Evolutionary conservation across 2,329 filamentous ascomycete species (phyloP).

Genomic region (Didymella lethalis): DNA sequence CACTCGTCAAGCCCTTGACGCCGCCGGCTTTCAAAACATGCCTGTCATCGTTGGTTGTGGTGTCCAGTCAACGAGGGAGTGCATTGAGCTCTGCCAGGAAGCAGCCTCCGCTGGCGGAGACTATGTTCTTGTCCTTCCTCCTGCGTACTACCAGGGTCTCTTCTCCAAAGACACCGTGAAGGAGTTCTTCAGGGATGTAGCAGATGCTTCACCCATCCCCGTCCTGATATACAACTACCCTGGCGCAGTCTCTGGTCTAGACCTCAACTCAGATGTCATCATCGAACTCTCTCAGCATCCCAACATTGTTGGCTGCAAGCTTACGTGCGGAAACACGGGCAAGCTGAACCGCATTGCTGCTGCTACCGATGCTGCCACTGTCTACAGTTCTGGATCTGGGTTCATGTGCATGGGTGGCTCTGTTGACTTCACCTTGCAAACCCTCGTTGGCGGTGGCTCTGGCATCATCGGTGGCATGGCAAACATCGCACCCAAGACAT

Average conservation of each 20-base stretch:
- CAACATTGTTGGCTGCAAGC: conserved; percentile 73
- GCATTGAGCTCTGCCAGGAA: conserved; percentile 72
- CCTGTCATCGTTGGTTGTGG: conserved; percentile 81
- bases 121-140: conserved; percentile 78
- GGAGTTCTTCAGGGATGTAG: conserved; percentile 72
- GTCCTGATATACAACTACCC: conserved; percentile 76
- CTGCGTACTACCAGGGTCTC: conserved; percentile 75
- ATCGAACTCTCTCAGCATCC: conserved; percentile 66
- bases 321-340: conserved; percentile 75
- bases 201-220: conserved; percentile 68
- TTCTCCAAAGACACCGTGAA: conserved; percentile 67
- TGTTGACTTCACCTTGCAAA: conserved; percentile 77
- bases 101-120: conserved; percentile 75
- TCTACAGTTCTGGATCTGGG: conserved; percentile 53
- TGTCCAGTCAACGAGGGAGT: conserved; percentile 75
- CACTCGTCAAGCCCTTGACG: conserved; percentile 73
- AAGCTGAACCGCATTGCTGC: conserved; percentile 69
- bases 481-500: conserved; percentile 73
- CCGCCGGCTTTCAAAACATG: conserved; percentile 69
- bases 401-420: conserved; percentile 78
- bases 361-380: conserved; percentile 55
- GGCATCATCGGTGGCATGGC: conserved; percentile 76
- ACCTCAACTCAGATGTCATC: conserved; percentile 70
- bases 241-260: conserved; percentile 68
- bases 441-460: conserved; percentile 72